Percentiles rank a stretch among this genome's conserved stretches.
Conservation (phyloP, 2,329 filamentous ascomycete genomes). For the Pseudogymnoascus sp. region DNA sequence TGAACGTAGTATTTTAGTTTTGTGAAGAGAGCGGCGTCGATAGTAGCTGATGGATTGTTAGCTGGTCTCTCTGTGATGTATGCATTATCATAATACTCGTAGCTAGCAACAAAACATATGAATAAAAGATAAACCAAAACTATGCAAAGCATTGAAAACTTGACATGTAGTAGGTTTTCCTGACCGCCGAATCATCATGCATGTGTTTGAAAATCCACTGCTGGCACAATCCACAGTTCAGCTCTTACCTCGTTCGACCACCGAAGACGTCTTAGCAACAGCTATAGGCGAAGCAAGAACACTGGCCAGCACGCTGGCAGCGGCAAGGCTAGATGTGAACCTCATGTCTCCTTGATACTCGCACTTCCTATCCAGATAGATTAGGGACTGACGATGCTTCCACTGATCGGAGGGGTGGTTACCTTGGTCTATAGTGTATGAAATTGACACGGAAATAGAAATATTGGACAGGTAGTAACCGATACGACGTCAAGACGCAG, state of each 20-base stretch:
- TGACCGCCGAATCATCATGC: not conserved
- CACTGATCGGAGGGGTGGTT: not conserved
- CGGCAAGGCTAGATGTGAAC: not conserved
- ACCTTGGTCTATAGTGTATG: not conserved
- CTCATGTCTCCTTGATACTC: not conserved
- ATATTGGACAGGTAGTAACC: not conserved
- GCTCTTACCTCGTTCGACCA: not conserved
- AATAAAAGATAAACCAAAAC: not conserved
- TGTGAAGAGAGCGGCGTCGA: slow-evolving; percentile 12
- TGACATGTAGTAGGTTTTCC: not conserved
- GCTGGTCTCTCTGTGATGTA: not conserved
- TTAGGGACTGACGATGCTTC: not conserved
- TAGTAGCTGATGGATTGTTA: slow-evolving; percentile 19
- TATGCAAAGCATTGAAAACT: not conserved
- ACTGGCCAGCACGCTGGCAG: not conserved
- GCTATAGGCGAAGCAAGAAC: not conserved
- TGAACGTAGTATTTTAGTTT: slow-evolving; percentile 19
- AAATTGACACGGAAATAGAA: not conserved
- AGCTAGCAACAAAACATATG: not conserved
- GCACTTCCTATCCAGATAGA: not conserved
- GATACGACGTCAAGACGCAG: not conserved
- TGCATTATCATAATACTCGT: not conserved
- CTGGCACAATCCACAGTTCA: not conserved
- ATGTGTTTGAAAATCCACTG: not conserved
- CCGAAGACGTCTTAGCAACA: not conserved